Conservation (phyloP, 148 eudicot genomes). For the Beta vulgaris region DNA sequence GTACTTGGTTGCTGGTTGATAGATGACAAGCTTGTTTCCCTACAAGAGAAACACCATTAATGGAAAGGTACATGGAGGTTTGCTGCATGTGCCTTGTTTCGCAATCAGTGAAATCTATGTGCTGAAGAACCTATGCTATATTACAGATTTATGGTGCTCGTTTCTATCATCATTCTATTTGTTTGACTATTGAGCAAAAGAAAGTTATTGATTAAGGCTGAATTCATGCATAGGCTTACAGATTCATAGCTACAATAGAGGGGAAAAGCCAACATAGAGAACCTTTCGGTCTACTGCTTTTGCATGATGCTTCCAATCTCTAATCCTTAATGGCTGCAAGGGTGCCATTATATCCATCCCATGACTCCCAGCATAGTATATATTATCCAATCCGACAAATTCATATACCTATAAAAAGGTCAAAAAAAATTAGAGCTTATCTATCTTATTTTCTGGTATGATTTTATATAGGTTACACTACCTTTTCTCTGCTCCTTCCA, state of each 20-base stretch:
- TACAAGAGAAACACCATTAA: conserved; percentile 21
- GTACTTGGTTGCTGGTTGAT: conserved; percentile 56
- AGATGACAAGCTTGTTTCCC: conserved; percentile 55
- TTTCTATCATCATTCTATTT: neutral
- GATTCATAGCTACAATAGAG: neutral
- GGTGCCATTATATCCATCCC: conserved; percentile 71
- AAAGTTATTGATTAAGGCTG: neutral
- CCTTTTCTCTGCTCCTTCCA: conserved; percentile 66
- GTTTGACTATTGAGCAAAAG: neutral
- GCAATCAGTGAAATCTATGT: neutral
- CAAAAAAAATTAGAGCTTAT: neutral
- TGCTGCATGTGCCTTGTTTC: neutral
- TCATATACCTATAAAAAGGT: conserved; percentile 39
- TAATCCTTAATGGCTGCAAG: conserved; percentile 27
- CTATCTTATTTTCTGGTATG: neutral
- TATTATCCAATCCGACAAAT: conserved; percentile 47
- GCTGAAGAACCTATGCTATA: neutral
- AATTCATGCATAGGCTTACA: neutral
- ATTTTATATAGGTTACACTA: conserved; percentile 6
- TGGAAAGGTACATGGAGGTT: conserved; percentile 4
- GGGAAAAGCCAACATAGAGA: neutral
- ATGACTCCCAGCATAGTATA: conserved; percentile 67
- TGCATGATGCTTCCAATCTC: conserved; percentile 35
- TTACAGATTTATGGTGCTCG: neutral
- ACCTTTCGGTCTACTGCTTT: conserved; percentile 38